Evolutionary conservation across 2,329 filamentous ascomycete genomes (phyloP), one percentile per base, ranked within the genome.

Genomic region (Hawksworthiomyces lignivorus): DNA sequence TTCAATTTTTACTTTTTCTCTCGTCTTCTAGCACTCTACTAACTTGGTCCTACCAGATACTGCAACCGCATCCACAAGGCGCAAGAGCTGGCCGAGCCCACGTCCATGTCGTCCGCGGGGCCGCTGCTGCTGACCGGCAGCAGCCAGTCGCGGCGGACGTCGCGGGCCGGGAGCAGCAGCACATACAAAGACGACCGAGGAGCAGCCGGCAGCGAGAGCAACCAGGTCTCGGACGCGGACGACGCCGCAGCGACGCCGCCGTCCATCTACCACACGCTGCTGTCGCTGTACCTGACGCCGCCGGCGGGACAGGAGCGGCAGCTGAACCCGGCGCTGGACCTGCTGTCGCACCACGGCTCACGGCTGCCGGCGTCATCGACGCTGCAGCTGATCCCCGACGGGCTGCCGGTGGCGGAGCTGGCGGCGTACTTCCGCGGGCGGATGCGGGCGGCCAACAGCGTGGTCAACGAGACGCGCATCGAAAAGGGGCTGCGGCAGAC

Each of bases 281-380:
- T 98, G 9, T 86, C 87, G 2, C 75, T 98, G 3, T 98, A 97
- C 59, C 75, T 98, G 4, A 80, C 80, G 2, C 92, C 92, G 1
- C 82, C 85, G 2, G 68, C 80, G 9, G 81, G 84, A 0, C 74
- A 94, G 54, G 63, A 78, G 45, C 76, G 81, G 8, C 83, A 84
- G 50, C 83, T 88, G 57, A 73, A 72, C 2, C 87, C 90, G 1
- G 92, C 92, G 0, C 73, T 98, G 6, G 78, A 84, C 24, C 76
- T 98, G 15, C 78, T 98, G n/a, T 88, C 85, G 32, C 86, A 86
- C 53, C 92, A 98, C 57, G 92, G 92, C 36, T 87, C 90, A 10
- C 84, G 92, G 10, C 76, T 98, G 6, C 90, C 94, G 0, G 88
- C 92, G 0, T 78, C 80, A 5, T 90, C 86, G 26, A 94, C 90